These are phyloP conservation scores for Umbelopsis sp. DNA, from an alignment of 192 early-diverging fungal genomes.

Conservation along the genomic window DNA sequence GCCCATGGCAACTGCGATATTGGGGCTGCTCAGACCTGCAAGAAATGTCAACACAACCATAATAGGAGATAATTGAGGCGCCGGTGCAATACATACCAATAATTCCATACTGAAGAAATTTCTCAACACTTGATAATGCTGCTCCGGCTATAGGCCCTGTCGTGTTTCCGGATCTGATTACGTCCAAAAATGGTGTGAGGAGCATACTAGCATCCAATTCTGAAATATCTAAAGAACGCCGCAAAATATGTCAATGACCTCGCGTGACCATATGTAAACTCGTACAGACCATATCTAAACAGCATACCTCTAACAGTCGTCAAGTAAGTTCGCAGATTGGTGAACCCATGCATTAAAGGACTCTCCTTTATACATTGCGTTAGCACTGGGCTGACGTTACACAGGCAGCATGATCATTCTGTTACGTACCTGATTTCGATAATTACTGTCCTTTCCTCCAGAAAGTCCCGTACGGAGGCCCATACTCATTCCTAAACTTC, in stretches of 20 bases:
- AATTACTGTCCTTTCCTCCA: slow-evolving; percentile 44
- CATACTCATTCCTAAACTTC: slow-evolving; percentile 62
- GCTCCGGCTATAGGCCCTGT: slow-evolving; percentile 93
- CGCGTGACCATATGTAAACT: background rate
- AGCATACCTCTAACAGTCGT: slow-evolving; percentile 51
- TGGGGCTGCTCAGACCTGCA: slow-evolving; percentile 50
- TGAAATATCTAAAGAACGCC: slow-evolving; percentile 50
- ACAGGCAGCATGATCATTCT: background rate
- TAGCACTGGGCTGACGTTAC: background rate
- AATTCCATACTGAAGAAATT: slow-evolving; percentile 85
- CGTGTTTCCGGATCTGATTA: slow-evolving; percentile 90
- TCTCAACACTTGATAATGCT: slow-evolving; percentile 88
- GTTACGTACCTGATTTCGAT: slow-evolving; percentile 49
- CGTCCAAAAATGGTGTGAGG: slow-evolving; percentile 91
- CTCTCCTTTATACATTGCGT: slow-evolving; percentile 49
- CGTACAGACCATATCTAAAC: background rate
- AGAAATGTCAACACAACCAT: background rate
- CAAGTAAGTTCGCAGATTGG: slow-evolving; percentile 61
- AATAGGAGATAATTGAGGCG: background rate
- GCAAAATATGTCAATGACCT: background rate
- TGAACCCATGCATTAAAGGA: slow-evolving; percentile 71
- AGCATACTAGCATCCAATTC: slow-evolving; percentile 70
- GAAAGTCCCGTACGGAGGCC: slow-evolving; percentile 49
- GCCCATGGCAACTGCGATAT: slow-evolving; percentile 70
- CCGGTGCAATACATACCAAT: slow-evolving; percentile 46